phyloP scores from a whole-genome alignment of 768 basidiomycete species.

The Gloeopeniophorella convolvens region DNA sequence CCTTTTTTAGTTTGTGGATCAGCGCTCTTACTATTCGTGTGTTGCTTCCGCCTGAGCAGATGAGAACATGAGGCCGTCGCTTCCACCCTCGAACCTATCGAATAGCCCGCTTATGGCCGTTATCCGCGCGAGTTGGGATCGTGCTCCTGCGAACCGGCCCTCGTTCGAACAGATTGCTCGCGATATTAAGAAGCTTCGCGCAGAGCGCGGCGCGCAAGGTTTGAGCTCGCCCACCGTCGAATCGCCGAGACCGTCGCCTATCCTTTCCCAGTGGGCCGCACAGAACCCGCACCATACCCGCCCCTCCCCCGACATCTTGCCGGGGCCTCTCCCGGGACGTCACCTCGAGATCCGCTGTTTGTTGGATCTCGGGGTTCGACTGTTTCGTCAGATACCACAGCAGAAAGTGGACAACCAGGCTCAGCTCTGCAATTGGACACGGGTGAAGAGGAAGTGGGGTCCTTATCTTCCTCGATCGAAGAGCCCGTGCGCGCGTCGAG shows the following conservation, averaged over 20 bases:
- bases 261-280: conserved; percentile 21
- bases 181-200: conserved; percentile 41
- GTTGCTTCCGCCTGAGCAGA: conserved; percentile 12
- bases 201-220: conserved; percentile 28
- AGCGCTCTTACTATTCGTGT: conserved; percentile 13
- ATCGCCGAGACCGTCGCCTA: conserved; percentile 26
- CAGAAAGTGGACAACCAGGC: neutral
- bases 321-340: conserved; percentile 20
- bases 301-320: conserved; percentile 27
- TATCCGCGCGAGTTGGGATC: conserved; percentile 51
- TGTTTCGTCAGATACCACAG: neutral
- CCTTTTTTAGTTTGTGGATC: too few species aligned
- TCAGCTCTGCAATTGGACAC: conserved; percentile 1
- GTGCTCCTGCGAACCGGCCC: conserved; percentile 44
- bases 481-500: neutral
- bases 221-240: conserved; percentile 24
- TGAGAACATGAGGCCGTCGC: conserved; percentile 23
- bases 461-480: neutral
- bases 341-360: neutral
- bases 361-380: neutral
- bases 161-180: conserved; percentile 43
- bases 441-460: neutral
- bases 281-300: conserved; percentile 15
- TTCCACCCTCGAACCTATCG: conserved; percentile 36
- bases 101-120: conserved; percentile 36